Percentiles rank a stretch among this genome's conserved stretches.
These are phyloP conservation scores for Phytophthora megakarya DNA, from an alignment of 352 stramenopile species.

Conservation along the genomic window DNA sequence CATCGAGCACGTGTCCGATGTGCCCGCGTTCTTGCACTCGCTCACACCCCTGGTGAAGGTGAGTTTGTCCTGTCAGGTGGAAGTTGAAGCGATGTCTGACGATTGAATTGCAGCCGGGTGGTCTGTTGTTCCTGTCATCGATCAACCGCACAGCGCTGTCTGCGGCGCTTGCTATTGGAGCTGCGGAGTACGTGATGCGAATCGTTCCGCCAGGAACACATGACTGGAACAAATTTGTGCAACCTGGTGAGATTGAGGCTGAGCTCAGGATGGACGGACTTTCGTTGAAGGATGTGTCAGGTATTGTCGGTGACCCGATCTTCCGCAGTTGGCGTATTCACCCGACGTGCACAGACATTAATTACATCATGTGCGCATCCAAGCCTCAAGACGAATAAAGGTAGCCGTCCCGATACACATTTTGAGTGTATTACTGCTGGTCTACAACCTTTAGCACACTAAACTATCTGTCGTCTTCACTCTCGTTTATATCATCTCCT, in stretches of 20 bases:
- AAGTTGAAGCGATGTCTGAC: not conserved
- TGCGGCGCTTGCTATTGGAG: slow-evolving; percentile 68
- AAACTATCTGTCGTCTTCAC: slow-evolving; percentile 19
- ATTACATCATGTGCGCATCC: slow-evolving; percentile 84
- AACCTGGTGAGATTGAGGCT: slow-evolving; percentile 63
- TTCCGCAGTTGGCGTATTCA: slow-evolving; percentile 76
- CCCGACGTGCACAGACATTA: slow-evolving; percentile 73
- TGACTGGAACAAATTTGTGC: slow-evolving; percentile 87
- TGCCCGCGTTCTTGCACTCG: slow-evolving; percentile 69
- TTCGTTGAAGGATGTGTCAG: slow-evolving; percentile 68
- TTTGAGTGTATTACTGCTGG: not conserved
- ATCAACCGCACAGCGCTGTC: slow-evolving; percentile 84
- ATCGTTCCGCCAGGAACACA: slow-evolving; percentile 83
- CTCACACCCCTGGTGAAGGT: slow-evolving; percentile 86
- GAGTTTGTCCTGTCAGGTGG: not conserved
- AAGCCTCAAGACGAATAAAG: slow-evolving; percentile 48
- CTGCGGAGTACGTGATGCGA: slow-evolving; percentile 75
- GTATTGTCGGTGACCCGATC: slow-evolving; percentile 81
- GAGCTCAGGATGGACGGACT: slow-evolving; percentile 68
- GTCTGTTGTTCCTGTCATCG: slow-evolving; percentile 83
- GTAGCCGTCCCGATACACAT: too few species aligned
- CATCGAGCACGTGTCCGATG: slow-evolving; percentile 82
- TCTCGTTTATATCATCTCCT: not conserved
- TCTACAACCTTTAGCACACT: not conserved
- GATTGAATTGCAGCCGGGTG: slow-evolving; percentile 52